A percentile compares a stretch with the other conserved stretches of the same genome.
Evolutionary conservation across 2,329 filamentous ascomycete genomes (phyloP).

Genomic region (Metarhizium robertsii): DNA sequence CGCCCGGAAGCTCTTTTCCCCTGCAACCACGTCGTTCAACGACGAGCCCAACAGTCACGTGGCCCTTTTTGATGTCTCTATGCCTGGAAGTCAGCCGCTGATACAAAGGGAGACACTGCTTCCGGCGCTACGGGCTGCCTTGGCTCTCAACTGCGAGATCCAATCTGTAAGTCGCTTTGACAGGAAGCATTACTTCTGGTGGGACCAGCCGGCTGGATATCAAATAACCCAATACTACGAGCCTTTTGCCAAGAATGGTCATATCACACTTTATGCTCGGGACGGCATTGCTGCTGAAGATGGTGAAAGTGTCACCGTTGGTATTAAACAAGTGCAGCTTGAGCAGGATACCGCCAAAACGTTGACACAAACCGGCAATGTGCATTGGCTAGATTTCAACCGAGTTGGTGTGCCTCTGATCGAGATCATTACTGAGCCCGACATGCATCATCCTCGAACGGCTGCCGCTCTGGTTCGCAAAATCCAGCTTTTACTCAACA

Average conservation of each 20-base stretch:
- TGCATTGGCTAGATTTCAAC: conserved; percentile 85
- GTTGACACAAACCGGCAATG: conserved; percentile 61
- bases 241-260: conserved; percentile 60
- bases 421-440: conserved; percentile 87
- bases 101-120: conserved; percentile 79
- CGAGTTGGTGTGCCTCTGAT: conserved; percentile 84
- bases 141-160: conserved; percentile 73
- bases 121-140: conserved; percentile 80
- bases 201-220: conserved; percentile 93
- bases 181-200: conserved; percentile 98
- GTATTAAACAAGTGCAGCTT: conserved; percentile 91
- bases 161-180: conserved; percentile 78
- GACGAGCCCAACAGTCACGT: conserved; percentile 77
- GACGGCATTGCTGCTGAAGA: conserved; percentile 75
- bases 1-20: conserved; percentile 78
- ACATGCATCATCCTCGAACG: conserved; percentile 78
- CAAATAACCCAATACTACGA: conserved; percentile 96
- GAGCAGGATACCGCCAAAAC: conserved; percentile 98
- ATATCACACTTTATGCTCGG: conserved; percentile 58
- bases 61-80: conserved; percentile 77
- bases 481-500: conserved; percentile 68
- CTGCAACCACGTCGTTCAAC: conserved; percentile 53
- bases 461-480: conserved; percentile 86
- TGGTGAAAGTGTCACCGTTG: conserved; percentile 59
- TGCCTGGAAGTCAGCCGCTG: conserved; percentile 79